phyloP scores from a whole-genome alignment of 768 basidiomycete genomes.

The Nidularia sp. region DNA sequence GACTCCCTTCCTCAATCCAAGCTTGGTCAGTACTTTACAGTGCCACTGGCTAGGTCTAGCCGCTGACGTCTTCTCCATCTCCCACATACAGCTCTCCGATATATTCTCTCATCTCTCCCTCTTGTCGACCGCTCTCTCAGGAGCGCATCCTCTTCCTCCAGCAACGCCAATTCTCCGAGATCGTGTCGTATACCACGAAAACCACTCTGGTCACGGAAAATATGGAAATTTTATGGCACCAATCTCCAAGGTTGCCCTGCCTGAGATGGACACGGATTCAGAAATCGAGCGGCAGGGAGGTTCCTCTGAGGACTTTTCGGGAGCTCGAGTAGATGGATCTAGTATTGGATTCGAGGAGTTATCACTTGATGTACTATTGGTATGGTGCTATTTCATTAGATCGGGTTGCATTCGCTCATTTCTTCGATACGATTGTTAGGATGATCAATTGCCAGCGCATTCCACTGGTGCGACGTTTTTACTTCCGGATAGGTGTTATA shows the following conservation, averaged over 20 bases:
- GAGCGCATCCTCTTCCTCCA: constrained; percentile 30
- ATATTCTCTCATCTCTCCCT: constrained; percentile 36
- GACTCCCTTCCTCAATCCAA: constrained; percentile 44
- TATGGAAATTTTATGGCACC: not conserved
- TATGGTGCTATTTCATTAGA: constrained; percentile 11
- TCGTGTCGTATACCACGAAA: constrained; percentile 39
- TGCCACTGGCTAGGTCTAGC: not conserved
- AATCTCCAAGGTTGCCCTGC: not conserved
- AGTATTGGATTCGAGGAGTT: constrained; percentile 38
- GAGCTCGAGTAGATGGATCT: constrained; percentile 32
- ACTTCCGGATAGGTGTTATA: not conserved
- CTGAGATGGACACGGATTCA: not conserved
- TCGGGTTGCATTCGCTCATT: not conserved
- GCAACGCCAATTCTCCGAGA: constrained; percentile 36
- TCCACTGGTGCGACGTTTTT: constrained; percentile 25
- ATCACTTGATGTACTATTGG: constrained; percentile 32
- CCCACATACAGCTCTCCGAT: constrained; percentile 30
- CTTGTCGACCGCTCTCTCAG: constrained; percentile 29
- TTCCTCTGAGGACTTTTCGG: constrained; percentile 8
- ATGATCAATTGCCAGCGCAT: constrained; percentile 38
- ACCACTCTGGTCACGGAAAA: constrained; percentile 13
- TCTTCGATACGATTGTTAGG: constrained; percentile 13
- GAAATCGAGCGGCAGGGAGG: not conserved
- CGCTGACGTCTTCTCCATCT: not conserved
- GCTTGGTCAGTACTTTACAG: constrained; percentile 24